Base-by-base conservation (phyloP, 495 filamentous ascomycete species). In the Hamigera avellanea region DNA sequence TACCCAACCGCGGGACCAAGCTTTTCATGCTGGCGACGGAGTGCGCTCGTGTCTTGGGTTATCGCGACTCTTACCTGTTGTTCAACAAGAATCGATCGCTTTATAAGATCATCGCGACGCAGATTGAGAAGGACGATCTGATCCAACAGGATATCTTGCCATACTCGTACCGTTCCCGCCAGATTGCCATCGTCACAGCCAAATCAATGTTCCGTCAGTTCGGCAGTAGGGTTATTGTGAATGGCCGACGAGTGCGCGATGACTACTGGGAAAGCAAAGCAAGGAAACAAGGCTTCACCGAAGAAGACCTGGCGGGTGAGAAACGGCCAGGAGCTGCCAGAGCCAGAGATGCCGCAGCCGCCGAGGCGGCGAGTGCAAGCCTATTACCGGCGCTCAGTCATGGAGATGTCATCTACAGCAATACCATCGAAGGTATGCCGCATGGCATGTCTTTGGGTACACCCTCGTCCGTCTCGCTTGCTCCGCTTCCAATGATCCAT, bases 31-130 rank as follows among this genome's bases (percentile, higher is more conserved):
- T 96, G 28, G 91, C 91, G 30, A 99, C 91, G 25, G 91, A 99
- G 63, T 99, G 93, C 55, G 91, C 93, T 8, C 73, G 91, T 34
- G 89, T 95, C 5, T 66, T 99, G 17, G 85, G 85, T 17, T 99
- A 99, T 54, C 76, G 91, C 38, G 91, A 99, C 56, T 99, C 93
- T 12, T 99, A 99, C 57, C 62, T 99, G 32, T 67, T 99, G 10
- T 99, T 99, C 68, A 99, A 99, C 72, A 99, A 99, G 62, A 99
- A 99, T 50, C 67, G 88, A 40, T 96, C 93, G 1, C 69, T 99
- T 14, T 89, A 78, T 70, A 99, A 96, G 66, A 99, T 99, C 49
- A 99, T 99, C 46, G 91, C 93, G 17, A 88, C 79, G 13, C 91
- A 99, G 59, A 62, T 79, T 4, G 91, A 99, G 59, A 99, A 96